Percentiles rank a stretch among this genome's conserved stretches.
Evolutionary conservation across 371 early-diverging fungal species (phyloP).

Genomic region (Rhizopus stolonifer): DNA sequence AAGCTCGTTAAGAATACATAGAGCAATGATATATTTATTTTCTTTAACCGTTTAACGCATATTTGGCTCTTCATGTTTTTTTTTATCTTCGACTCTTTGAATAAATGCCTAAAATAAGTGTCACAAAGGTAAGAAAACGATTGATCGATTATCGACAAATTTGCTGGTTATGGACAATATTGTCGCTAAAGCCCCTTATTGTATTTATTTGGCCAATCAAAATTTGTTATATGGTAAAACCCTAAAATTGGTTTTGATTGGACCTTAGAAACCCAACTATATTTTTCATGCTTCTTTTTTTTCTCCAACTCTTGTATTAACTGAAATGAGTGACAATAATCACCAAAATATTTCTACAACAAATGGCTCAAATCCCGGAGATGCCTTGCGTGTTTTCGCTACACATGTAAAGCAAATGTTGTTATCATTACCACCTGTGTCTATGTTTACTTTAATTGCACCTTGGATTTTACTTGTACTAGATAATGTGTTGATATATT

Average conservation of each 20-base stretch:
- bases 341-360: background rate
- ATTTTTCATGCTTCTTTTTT: background rate
- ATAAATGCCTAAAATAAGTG: too few relatives aligned
- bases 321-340: background rate
- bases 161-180: too few relatives aligned
- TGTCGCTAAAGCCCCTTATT: too few relatives aligned
- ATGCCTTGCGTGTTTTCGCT: constrained; percentile 10
- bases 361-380: constrained; percentile 12
- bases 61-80: too few relatives aligned
- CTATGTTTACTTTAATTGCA: constrained; percentile 7
- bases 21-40: too few relatives aligned
- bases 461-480: constrained; percentile 11
- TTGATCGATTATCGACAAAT: too few relatives aligned
- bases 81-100: too few relatives aligned
- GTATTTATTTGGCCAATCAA: too few relatives aligned
- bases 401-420: constrained; percentile 22
- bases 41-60: too few relatives aligned
- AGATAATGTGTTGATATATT: constrained; percentile 8
- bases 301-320: background rate
- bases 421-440: constrained; percentile 18
- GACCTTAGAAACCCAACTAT: background rate
- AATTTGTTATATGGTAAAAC: too few relatives aligned
- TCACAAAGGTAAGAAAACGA: too few relatives aligned
- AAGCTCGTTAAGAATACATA: too few relatives aligned
- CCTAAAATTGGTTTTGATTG: background rate